Evolutionary conservation across 2,329 filamentous ascomycete species (phyloP).

Genomic region (Cladophialophora carrionii): DNA sequence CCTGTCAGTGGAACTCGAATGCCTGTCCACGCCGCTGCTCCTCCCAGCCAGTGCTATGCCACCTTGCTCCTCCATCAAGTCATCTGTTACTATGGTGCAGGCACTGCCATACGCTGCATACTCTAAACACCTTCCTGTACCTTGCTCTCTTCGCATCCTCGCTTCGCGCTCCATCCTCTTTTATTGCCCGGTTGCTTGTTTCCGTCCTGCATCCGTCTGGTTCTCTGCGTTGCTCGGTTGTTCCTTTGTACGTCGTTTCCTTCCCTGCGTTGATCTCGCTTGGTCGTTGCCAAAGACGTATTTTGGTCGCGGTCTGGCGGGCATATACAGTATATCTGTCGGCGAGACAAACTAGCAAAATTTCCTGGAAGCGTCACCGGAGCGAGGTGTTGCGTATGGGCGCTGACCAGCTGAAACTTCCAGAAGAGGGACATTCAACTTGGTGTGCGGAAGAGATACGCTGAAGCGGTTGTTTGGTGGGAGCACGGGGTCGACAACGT

Average conservation of each 20-base stretch:
- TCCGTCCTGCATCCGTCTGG: conserved; percentile 2
- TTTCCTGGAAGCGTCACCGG: conserved; percentile 1
- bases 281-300: conserved; percentile 11
- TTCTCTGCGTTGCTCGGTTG: conserved; percentile 15
- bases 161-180: conserved; percentile 18
- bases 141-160: conserved; percentile 18
- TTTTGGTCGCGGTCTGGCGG: conserved; percentile 5
- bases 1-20: conserved; percentile 21
- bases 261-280: conserved; percentile 20
- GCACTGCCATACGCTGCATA: conserved; percentile 20
- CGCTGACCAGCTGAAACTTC: conserved; percentile 13
- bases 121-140: conserved; percentile 12
- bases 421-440: conserved; percentile 13
- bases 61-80: conserved; percentile 21
- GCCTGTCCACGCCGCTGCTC: conserved; percentile 17
- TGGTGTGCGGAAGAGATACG: conserved; percentile 4
- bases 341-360: conserved; percentile 3
- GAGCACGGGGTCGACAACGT: not conserved
- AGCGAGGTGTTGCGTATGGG: not conserved
- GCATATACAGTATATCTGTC: not conserved
- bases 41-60: conserved; percentile 21
- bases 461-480: not conserved
- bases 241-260: conserved; percentile 27
- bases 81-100: conserved; percentile 21
- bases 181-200: conserved; percentile 16